Percentiles rank a stretch among this genome's conserved stretches.
These are phyloP conservation scores for Fraxinus pennsylvanica DNA, from an alignment of 257 asterid species.

Conservation along the genomic window DNA sequence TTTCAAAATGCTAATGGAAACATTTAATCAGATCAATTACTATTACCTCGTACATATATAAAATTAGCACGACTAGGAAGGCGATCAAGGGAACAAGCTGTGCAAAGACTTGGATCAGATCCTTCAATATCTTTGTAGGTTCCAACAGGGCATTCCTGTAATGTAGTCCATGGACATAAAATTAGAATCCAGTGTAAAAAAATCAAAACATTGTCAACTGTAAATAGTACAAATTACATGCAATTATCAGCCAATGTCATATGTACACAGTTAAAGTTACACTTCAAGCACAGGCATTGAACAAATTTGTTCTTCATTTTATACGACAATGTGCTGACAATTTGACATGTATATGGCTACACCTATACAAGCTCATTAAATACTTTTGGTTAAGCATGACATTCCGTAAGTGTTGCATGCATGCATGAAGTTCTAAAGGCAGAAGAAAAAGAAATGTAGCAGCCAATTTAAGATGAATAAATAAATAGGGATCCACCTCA, in stretches of 20 bases:
- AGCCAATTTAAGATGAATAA: slow-evolving; percentile 14
- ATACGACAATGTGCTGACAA: slow-evolving; percentile 8
- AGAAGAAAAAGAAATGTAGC: slow-evolving; percentile 18
- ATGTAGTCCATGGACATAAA: slow-evolving; percentile 25
- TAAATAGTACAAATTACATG: slow-evolving; percentile 22
- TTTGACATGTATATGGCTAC: slow-evolving; percentile 14
- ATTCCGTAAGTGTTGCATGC: slow-evolving; percentile 14
- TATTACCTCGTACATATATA: slow-evolving; percentile 78
- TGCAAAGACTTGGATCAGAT: slow-evolving; percentile 76
- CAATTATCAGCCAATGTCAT: slow-evolving; percentile 1
- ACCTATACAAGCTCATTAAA: slow-evolving; percentile 10
- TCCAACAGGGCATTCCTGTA: slow-evolving; percentile 89
- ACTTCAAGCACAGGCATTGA: slow-evolving; percentile 2
- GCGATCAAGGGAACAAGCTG: slow-evolving; percentile 63
- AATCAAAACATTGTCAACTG: background rate
- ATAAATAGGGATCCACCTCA: slow-evolving; percentile 5
- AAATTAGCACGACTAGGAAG: slow-evolving; percentile 89
- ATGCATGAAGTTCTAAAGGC: slow-evolving; percentile 15
- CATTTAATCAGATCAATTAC: slow-evolving; percentile 24
- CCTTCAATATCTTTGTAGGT: slow-evolving; percentile 83
- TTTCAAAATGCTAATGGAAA: slow-evolving; percentile 1
- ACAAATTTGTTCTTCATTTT: slow-evolving; percentile 14
- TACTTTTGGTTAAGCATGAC: slow-evolving; percentile 26
- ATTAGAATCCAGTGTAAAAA: slow-evolving; percentile 21
- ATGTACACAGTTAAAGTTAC: slow-evolving; percentile 1